A percentile compares a stretch with the other conserved stretches of the same genome.
These are phyloP conservation scores for Pichia nanzhaoensis DNA, from an alignment of 805 yeast species.

Conservation along the genomic window DNA sequence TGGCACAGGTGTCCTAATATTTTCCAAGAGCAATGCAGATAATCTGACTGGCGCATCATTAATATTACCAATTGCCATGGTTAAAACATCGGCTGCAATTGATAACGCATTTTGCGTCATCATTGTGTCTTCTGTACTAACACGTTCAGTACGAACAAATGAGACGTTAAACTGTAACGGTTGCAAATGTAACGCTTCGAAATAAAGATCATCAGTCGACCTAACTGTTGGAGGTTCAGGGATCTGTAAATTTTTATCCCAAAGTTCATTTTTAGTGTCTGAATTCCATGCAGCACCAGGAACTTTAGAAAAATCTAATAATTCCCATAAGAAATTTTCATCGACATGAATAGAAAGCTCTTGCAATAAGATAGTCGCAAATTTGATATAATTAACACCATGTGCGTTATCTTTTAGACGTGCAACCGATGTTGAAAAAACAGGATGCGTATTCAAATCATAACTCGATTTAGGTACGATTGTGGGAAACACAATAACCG, in stretches of 20 bases:
- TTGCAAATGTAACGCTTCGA: conserved; percentile 87
- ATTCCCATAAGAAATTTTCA: conserved; percentile 82
- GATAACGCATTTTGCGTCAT: conserved; percentile 58
- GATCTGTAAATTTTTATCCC: conserved; percentile 55
- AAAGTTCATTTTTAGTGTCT: conserved; percentile 34
- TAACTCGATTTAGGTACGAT: conserved; percentile 77
- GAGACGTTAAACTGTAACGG: conserved; percentile 86
- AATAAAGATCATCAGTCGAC: conserved; percentile 66
- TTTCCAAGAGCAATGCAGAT: conserved; percentile 82
- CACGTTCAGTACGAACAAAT: conserved; percentile 79
- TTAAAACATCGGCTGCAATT: conserved; percentile 75
- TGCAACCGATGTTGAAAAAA: conserved; percentile 79
- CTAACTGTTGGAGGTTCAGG: conserved; percentile 62
- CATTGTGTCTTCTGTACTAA: conserved; percentile 50
- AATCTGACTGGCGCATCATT: conserved; percentile 93
- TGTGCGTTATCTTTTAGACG: conserved; percentile 82
- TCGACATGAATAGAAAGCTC: conserved; percentile 90
- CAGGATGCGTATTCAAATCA: conserved; percentile 85
- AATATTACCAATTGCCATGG: conserved; percentile 96
- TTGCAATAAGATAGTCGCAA: conserved; percentile 83
- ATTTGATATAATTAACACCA: conserved; percentile 85
- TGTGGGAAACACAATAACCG: conserved; percentile 84
- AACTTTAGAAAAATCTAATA: conserved; percentile 70
- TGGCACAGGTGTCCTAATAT: conserved; percentile 80
- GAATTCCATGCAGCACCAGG: conserved; percentile 78